Base-by-base conservation (phyloP, 1,284 basidiomycete genomes). In the Ustilago cynodontis region DNA sequence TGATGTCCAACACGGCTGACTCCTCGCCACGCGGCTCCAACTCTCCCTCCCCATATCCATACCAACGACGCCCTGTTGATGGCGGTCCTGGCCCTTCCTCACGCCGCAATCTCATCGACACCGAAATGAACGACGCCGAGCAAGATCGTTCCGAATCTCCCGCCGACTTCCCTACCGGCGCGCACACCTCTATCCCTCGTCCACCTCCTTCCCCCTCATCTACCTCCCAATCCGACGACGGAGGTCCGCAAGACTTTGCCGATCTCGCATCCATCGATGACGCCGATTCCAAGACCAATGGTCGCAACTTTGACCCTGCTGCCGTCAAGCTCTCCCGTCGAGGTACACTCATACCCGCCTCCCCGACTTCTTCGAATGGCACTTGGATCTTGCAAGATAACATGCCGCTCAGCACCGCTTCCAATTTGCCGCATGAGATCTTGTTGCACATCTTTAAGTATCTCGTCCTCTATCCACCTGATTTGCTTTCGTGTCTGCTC, bases 391-490 rank as follows among this genome's bases (percentile, higher is more conserved):
- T 55, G 8, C 65, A 71, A 59, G 60, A 64, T 43, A 24, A 49
- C 22, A 47, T 51, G 0, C 70, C 66, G 2, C 59, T 51, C 33
- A 70, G 58, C 31, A 67, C 77, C 29, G 70, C 80, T 16, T 72
- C 78, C 37, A 77, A 80, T 49, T 88, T 98, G 8, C 95, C 95
- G 2, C 92, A 94, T 59, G 95, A 98, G 86, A 91, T 98, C 49
- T 90, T 98, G 77, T 92, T 95, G n/a, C 91, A 98, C 87, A 93
- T 98, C 80, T 90, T 99, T 79, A 93, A 92, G 69, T 91, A 94
- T 78, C 89, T 99, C 13, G 90, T 93, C 67, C 88, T 91, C 24
- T 89, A 97, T 45, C 90, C 92, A 76, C 89, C 89, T 71, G 90
- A 91, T 54, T 89, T 97, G 65, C 78, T 69, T 37, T 55, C 77